Conservation (phyloP, 257 asterid species). For the Hygrophila difformis region DNA sequence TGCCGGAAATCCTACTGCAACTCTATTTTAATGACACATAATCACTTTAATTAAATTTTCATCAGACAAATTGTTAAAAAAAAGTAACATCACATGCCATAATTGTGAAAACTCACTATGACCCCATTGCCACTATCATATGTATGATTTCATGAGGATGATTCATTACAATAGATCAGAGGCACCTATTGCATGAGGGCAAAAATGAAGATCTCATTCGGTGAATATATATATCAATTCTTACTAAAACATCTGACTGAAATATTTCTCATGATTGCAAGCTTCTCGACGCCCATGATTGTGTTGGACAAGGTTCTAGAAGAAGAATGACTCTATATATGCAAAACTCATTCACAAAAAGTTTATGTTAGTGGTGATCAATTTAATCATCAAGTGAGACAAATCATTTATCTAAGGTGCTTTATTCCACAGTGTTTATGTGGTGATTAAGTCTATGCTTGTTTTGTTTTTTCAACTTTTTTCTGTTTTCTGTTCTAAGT, state of each 20-base stretch:
- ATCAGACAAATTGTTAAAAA: neutral
- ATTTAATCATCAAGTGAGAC: constrained; percentile 12
- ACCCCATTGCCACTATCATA: constrained; percentile 12
- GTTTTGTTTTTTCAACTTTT: neutral
- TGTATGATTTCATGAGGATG: constrained; percentile 8
- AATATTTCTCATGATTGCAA: constrained; percentile 12
- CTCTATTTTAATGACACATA: neutral
- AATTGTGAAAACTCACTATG: neutral
- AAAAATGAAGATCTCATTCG: too few species aligned
- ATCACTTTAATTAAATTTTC: constrained; percentile 2
- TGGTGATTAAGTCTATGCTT: neutral
- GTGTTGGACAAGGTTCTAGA: constrained; percentile 10
- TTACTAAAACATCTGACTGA: constrained; percentile 2
- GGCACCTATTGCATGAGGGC: too few species aligned
- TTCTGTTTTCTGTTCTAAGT: neutral
- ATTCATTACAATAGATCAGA: neutral
- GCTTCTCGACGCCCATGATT: constrained; percentile 18
- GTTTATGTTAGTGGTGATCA: constrained; percentile 6
- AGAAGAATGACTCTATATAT: neutral
- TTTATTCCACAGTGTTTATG: neutral
- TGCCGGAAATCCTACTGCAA: neutral
- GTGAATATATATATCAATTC: too few species aligned
- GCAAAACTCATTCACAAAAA: neutral
- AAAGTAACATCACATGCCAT: constrained; percentile 9
- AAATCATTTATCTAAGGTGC: constrained; percentile 6